Evolutionary conservation across 345 rosid genomes (phyloP).

Genomic region (Linum trigynum): DNA sequence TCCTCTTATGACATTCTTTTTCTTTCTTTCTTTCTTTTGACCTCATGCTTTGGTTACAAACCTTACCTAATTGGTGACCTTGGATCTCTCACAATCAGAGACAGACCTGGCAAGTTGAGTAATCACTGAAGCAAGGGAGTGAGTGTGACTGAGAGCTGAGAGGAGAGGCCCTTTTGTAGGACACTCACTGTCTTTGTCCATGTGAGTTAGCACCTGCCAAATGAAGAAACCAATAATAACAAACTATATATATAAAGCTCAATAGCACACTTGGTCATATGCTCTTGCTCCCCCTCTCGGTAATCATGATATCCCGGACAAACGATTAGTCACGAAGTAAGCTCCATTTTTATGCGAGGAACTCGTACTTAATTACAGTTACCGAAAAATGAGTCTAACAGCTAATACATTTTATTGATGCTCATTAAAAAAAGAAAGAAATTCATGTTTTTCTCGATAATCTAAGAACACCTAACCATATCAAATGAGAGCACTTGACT

Average conservation of each 20-base stretch:
- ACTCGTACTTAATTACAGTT: too few species aligned
- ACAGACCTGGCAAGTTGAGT: not conserved
- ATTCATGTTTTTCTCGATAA: too few species aligned
- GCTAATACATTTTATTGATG: too few species aligned
- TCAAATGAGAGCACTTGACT: too few species aligned
- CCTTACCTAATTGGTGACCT: not conserved
- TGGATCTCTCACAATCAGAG: not conserved
- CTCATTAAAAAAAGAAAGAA: too few species aligned
- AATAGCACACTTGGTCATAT: not conserved
- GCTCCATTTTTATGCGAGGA: too few species aligned
- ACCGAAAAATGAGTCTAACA: too few species aligned
- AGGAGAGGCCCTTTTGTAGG: not conserved
- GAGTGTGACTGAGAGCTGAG: not conserved
- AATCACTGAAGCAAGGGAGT: not conserved
- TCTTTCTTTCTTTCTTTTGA: constrained; percentile 10
- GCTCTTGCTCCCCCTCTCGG: too few species aligned
- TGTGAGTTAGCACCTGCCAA: not conserved
- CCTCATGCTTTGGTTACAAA: constrained; percentile 11
- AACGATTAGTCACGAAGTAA: too few species aligned
- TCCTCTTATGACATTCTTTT: not conserved
- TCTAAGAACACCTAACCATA: too few species aligned
- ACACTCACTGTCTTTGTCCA: not conserved
- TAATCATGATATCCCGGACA: too few species aligned
- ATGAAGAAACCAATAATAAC: too few species aligned
- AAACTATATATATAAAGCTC: not conserved